Evolutionary conservation across 352 stramenopile genomes (phyloP).

Genomic region (Pythium phragmitis): DNA sequence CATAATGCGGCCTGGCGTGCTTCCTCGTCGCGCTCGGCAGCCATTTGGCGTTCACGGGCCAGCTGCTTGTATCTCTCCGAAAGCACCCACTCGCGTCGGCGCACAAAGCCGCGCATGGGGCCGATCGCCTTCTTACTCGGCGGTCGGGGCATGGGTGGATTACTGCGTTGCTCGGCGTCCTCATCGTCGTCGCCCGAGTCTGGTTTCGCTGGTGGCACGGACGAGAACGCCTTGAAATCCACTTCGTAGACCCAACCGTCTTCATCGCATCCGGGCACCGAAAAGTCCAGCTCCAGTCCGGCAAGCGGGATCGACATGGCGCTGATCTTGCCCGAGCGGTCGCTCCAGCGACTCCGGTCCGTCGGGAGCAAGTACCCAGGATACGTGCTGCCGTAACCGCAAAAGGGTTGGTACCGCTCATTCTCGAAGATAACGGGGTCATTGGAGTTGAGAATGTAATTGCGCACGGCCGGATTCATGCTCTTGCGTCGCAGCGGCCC

Average conservation of each 20-base stretch:
- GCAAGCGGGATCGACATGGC: constrained; percentile 70
- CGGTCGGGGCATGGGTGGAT: background rate
- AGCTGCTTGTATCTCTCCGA: constrained; percentile 59
- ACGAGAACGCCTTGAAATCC: constrained; percentile 83
- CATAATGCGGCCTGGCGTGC: background rate
- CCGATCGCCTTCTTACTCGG: constrained; percentile 27
- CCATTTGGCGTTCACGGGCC: constrained; percentile 25
- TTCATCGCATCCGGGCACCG: constrained; percentile 58
- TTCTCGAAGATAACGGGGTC: constrained; percentile 87
- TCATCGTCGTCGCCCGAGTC: constrained; percentile 2
- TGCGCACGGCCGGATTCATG: constrained; percentile 62
- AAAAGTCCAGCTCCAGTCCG: constrained; percentile 63
- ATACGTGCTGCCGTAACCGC: constrained; percentile 79
- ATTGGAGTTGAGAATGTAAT: constrained; percentile 63
- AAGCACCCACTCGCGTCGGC: constrained; percentile 68
- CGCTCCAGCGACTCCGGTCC: constrained; percentile 81
- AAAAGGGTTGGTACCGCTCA: constrained; percentile 84
- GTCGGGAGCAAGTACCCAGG: constrained; percentile 78
- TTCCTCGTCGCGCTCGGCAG: background rate
- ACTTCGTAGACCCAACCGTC: constrained; percentile 86
- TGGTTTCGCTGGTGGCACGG: constrained; percentile 27
- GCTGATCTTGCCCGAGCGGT: constrained; percentile 73
- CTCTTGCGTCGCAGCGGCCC: constrained; percentile 46
- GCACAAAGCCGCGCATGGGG: constrained; percentile 63
- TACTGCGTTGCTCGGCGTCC: background rate